A percentile compares a stretch with the other conserved stretches of the same genome.
Evolutionary conservation across 164 flowering plant species (phyloP).

Genomic region (Magnolia officinalis): DNA sequence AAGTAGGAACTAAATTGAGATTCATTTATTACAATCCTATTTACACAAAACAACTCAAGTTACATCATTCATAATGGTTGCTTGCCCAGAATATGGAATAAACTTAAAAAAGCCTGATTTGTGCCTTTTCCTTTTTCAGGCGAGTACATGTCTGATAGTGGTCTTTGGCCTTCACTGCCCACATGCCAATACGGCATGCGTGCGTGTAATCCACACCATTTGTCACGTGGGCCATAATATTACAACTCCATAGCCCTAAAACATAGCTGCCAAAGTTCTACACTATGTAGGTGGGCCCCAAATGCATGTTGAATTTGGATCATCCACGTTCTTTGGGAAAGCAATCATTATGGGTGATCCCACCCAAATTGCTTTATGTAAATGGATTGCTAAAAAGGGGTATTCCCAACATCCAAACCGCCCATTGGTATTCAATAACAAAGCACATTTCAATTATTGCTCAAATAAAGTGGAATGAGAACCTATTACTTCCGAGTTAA

Average conservation of each 20-base stretch:
- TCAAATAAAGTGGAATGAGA: not conserved
- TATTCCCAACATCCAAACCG: not conserved
- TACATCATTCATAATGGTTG: not conserved
- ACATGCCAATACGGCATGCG: not conserved
- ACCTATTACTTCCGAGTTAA: not conserved
- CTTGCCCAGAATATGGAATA: not conserved
- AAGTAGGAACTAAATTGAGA: not conserved
- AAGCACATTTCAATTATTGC: not conserved
- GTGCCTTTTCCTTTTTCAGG: not conserved
- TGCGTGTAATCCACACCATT: not conserved
- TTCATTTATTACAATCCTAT: not conserved
- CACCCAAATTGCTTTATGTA: not conserved
- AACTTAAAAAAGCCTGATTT: too few species aligned
- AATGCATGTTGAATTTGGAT: not conserved
- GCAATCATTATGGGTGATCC: not conserved
- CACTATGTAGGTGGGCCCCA: not conserved
- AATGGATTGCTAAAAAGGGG: not conserved
- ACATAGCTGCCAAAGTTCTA: not conserved
- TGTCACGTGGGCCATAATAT: not conserved
- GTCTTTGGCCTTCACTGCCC: not conserved
- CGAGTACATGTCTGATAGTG: not conserved
- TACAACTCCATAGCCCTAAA: not conserved
- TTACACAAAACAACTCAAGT: not conserved
- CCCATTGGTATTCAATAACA: not conserved
- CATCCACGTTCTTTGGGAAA: not conserved